Conservation (phyloP, 1,284 basidiomycete species). For the Heterobasidion irregulare region DNA sequence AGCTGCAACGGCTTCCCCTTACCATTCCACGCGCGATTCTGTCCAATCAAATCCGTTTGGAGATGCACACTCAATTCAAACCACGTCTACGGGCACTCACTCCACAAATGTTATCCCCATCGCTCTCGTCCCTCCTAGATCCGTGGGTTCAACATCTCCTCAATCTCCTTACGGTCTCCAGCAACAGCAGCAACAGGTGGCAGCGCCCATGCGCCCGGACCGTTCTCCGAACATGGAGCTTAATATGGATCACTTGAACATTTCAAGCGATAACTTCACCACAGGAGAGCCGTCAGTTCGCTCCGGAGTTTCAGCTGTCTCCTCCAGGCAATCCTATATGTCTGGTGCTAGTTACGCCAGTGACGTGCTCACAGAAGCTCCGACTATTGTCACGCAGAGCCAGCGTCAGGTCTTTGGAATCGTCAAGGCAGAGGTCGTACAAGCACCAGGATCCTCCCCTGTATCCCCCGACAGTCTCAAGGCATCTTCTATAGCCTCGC, state of each 20-base stretch:
- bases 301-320: constrained; percentile 44
- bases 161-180: constrained; percentile 1
- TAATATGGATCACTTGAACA: constrained; percentile 55
- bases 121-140: constrained; percentile 62
- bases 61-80: constrained; percentile 70
- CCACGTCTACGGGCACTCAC: constrained; percentile 57
- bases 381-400: constrained; percentile 71
- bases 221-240: constrained; percentile 53
- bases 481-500: constrained; percentile 27
- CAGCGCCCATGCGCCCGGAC: constrained; percentile 44
- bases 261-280: constrained; percentile 39
- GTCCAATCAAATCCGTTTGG: constrained; percentile 61
- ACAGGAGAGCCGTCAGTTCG: constrained; percentile 41
- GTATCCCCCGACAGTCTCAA: constrained; percentile 19
- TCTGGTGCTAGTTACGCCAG: constrained; percentile 67
- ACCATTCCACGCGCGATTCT: constrained; percentile 21
- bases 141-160: constrained; percentile 22
- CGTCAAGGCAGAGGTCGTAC: constrained; percentile 71
- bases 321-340: constrained; percentile 61
- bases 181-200: constrained; percentile 4
- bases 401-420: constrained; percentile 63
- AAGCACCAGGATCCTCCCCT: constrained; percentile 36
- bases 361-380: constrained; percentile 71
- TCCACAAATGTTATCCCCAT: constrained; percentile 81
- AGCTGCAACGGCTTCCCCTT: constrained; percentile 11